phyloP scores from a whole-genome alignment of 345 rosid species.

The Mercurialis annua region DNA sequence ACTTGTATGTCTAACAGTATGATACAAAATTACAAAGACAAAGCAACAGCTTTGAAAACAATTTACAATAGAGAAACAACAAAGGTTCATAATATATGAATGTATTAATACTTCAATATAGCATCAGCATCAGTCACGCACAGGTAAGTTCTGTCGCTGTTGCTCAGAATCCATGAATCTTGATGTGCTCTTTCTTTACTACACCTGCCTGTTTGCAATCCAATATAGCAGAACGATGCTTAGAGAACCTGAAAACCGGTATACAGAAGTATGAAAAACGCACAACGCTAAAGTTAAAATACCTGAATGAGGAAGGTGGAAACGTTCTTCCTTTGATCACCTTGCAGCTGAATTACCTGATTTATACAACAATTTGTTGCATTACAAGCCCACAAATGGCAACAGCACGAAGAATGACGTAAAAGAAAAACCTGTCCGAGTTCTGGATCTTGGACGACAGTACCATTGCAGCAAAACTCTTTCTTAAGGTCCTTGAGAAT shows the following conservation, averaged over 20 bases:
- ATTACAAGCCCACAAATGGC: not conserved
- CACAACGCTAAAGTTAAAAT: not conserved
- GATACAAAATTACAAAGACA: not conserved
- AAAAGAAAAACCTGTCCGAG: conserved; percentile 53
- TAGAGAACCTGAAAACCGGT: too few relatives aligned
- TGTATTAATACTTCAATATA: not conserved
- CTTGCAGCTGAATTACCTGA: conserved; percentile 93
- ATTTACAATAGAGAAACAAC: not conserved
- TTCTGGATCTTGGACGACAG: conserved; percentile 77
- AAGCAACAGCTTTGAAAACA: not conserved
- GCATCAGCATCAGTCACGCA: not conserved
- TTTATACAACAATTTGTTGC: not conserved
- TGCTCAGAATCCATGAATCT: conserved; percentile 25
- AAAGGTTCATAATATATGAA: not conserved
- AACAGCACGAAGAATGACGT: not conserved
- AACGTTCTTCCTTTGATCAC: conserved; percentile 90
- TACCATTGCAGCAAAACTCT: conserved; percentile 86
- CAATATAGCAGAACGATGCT: not conserved
- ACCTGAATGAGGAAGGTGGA: conserved; percentile 87
- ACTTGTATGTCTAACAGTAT: not conserved
- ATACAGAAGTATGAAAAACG: not conserved
- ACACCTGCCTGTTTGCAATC: conserved; percentile 58
- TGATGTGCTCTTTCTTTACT: conserved; percentile 94
- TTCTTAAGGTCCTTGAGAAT: conserved; percentile 79
- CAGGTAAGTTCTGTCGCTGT: not conserved